These are phyloP conservation scores for Leptomonas pyrrhocoris DNA, from an alignment of 208 protist species.

Conservation along the genomic window DNA sequence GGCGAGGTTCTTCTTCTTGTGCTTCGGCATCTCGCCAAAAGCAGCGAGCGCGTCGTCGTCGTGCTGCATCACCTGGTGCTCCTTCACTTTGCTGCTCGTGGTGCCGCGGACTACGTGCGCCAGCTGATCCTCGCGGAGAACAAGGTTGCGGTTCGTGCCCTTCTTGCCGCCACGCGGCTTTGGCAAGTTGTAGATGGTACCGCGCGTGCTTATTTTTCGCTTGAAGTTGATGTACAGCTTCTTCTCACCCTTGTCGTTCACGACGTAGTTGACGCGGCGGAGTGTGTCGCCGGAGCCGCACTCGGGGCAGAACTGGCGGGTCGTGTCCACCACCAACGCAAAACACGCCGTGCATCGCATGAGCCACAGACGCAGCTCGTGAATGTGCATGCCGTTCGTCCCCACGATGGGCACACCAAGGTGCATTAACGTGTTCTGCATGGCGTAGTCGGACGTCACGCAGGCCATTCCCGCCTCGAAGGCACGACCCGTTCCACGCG, in stretches of 20 bases:
- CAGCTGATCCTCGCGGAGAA: conserved; percentile 92
- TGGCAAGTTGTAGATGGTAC: conserved; percentile 88
- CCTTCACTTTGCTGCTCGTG: conserved; percentile 59
- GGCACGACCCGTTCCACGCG: conserved; percentile 27
- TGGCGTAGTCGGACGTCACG: conserved; percentile 95
- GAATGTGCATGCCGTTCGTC: conserved; percentile 86
- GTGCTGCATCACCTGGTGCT: conserved; percentile 43
- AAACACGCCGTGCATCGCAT: conserved; percentile 92
- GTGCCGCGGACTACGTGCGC: conserved; percentile 77
- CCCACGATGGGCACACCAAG: conserved; percentile 89
- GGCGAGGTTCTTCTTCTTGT: conserved; percentile 65
- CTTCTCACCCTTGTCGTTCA: conserved; percentile 82
- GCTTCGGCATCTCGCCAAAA: conserved; percentile 68
- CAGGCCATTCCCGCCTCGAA: conserved; percentile 88
- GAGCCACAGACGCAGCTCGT: conserved; percentile 90
- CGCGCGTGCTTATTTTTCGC: conserved; percentile 80
- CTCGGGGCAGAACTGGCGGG: conserved; percentile 89
- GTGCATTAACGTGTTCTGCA: conserved; percentile 95
- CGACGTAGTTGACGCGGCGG: conserved; percentile 90
- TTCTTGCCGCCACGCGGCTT: conserved; percentile 83
- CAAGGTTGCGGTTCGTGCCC: conserved; percentile 87
- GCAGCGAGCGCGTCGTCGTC: conserved; percentile 71
- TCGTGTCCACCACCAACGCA: conserved; percentile 85
- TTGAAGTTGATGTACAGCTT: conserved; percentile 92
- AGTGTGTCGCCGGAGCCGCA: conserved; percentile 92